A percentile compares a stretch with the other conserved stretches of the same genome.
These are phyloP conservation scores for Tolypocladium inflatum DNA, from an alignment of 2,329 filamentous ascomycete genomes.

Conservation along the genomic window DNA sequence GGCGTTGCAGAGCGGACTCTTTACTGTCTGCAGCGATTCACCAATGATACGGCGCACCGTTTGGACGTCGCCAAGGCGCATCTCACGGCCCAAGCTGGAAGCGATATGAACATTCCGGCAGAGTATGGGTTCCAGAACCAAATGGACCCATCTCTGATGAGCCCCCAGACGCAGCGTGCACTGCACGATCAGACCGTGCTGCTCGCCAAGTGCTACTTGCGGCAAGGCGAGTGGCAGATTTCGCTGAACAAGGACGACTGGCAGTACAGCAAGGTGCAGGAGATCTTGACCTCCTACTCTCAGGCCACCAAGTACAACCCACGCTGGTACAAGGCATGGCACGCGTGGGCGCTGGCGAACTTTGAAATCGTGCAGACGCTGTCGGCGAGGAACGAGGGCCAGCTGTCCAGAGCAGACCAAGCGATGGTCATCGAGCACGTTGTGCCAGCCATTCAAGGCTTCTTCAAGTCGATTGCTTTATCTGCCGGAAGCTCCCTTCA, in stretches of 20 bases:
- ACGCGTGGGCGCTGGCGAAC: constrained; percentile 95
- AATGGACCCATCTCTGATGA: constrained; percentile 33
- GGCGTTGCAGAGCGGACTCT: constrained; percentile 45
- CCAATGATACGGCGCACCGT: constrained; percentile 45
- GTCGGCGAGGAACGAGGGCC: constrained; percentile 53
- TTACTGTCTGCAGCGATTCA: constrained; percentile 51
- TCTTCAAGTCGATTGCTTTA: constrained; percentile 93
- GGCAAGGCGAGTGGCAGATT: constrained; percentile 94
- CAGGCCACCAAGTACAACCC: constrained; percentile 91
- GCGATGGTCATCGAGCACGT: constrained; percentile 75
- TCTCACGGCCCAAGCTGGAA: constrained; percentile 34
- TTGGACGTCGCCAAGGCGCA: constrained; percentile 45
- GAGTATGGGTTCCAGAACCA: constrained; percentile 43
- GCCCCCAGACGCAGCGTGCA: constrained; percentile 40
- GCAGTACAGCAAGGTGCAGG: constrained; percentile 76
- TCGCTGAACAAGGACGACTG: constrained; percentile 78
- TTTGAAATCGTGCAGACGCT: constrained; percentile 93
- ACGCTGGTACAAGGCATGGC: constrained; percentile 98
- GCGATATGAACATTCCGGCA: constrained; percentile 31
- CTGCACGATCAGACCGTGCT: constrained; percentile 57
- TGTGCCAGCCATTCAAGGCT: constrained; percentile 87
- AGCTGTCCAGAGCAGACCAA: constrained; percentile 37
- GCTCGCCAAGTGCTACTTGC: constrained; percentile 89
- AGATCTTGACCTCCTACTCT: constrained; percentile 83
- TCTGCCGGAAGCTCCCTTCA: constrained; percentile 89